Base-by-base conservation (phyloP, 2,329 filamentous ascomycete genomes). In the Trichoderma atroviride region DNA sequence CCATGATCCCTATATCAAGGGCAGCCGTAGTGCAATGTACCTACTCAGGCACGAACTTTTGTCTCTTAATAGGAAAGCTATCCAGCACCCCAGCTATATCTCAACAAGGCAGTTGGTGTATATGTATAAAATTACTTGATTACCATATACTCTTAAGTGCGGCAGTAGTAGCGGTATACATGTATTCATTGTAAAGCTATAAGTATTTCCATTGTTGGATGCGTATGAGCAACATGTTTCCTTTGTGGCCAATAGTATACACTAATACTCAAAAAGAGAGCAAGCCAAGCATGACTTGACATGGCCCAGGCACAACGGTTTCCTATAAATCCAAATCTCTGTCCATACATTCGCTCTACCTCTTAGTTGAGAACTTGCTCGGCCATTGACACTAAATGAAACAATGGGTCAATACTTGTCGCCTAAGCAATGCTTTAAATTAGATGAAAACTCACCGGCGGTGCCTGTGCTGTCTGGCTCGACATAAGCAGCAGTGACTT, bases 391-490 rank as follows among this genome's bases (percentile, higher is more conserved):
- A 86, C 85, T 85, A 70, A 40, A 40, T 19, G 5, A 58, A 3
- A 7, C 4, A 16, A 68, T 6, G 24, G 37, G 37, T 69, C 16
- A 52, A 37, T 35, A 2, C 6, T 16, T 47, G 31, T 64, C 52
- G 22, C 27, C 61, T 72, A 37, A 65, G 27, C 24, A 37, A 69
- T n/a, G 31, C 27, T 43, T 37, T 43, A 37, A 29, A 10, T 10
- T 40, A 37, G 31, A 64, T 11, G n/a, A 22, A 62, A 37, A 76
- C 85, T 80, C 83, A 94, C 92, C 91, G 73, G 91, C 85, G 60
- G 94, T 87, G 40, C 93, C 93, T 50, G 92, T 96, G 82, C 92
- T 94, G 80, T 97, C 94, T 13, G 93, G 91, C 85, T 97, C 95
- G 64, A 97, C 88, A 75, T 93, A 89, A 24, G 91, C 87, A 76